Percentiles rank a stretch among this genome's conserved stretches.
Evolutionary conservation across 192 early-diverging fungal genomes (phyloP).

Genomic region (Haplosporangium gracile): DNA sequence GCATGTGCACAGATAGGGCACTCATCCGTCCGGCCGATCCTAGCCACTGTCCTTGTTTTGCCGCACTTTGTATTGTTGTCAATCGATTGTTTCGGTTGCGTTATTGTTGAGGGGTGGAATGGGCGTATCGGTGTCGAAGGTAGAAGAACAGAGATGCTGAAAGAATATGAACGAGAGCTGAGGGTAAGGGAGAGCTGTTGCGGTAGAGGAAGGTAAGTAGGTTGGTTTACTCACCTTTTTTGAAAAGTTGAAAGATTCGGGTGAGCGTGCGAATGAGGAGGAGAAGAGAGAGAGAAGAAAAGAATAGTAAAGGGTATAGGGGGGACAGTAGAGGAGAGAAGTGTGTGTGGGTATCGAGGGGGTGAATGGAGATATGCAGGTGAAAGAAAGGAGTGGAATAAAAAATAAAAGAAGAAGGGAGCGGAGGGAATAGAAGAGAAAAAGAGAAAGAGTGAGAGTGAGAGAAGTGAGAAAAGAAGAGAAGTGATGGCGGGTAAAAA

Average conservation of each 20-base stretch:
- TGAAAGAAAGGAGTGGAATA: conserved; percentile 3
- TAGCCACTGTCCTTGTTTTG: not conserved
- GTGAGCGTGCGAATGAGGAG: not conserved
- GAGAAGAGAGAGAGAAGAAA: not conserved
- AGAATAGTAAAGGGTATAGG: not conserved
- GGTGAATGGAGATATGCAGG: not conserved
- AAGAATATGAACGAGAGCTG: not conserved
- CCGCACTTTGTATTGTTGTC: not conserved
- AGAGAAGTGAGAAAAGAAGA: not conserved
- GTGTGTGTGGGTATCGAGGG: not conserved
- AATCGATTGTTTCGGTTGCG: conserved; percentile 1
- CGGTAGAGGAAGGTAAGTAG: not conserved
- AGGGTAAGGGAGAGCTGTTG: not conserved
- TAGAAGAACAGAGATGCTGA: not conserved
- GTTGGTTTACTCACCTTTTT: not conserved
- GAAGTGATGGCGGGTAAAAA: not conserved
- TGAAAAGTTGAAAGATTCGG: not conserved
- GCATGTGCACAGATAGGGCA: conserved; percentile 3
- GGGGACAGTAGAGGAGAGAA: not conserved
- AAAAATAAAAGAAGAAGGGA: not conserved
- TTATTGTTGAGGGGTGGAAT: not conserved
- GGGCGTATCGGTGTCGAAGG: not conserved
- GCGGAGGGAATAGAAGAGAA: not conserved
- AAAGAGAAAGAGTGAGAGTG: not conserved
- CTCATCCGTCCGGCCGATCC: not conserved